Conservation (phyloP, 768 basidiomycete genomes). For the Boletus subcaerulescens region DNA sequence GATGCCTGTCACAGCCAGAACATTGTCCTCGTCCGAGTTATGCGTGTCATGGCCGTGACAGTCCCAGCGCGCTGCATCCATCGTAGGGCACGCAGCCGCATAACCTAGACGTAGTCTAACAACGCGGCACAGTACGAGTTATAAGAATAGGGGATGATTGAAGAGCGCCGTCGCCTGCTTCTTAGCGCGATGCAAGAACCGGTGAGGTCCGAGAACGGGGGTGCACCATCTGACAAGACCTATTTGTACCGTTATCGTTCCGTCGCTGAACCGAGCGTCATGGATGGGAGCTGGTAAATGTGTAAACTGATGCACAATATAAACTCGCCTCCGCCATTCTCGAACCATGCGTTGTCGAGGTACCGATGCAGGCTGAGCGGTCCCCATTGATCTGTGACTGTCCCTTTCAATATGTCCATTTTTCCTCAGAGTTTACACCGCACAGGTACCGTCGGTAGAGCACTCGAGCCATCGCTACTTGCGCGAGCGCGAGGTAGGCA, state of each 20-base stretch:
- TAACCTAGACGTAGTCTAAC: constrained; percentile 3
- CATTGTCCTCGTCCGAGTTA: neutral
- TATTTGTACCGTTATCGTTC: too few relatives aligned
- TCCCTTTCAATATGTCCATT: constrained; percentile 50
- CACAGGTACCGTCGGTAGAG: constrained; percentile 45
- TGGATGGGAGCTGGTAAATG: constrained; percentile 43
- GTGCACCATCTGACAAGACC: constrained; percentile 25
- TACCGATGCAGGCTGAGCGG: constrained; percentile 51
- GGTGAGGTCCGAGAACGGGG: constrained; percentile 38
- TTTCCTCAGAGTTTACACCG: constrained; percentile 46
- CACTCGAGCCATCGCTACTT: constrained; percentile 51
- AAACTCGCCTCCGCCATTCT: constrained; percentile 36
- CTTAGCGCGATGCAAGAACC: constrained; percentile 45
- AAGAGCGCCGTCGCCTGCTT: constrained; percentile 33
- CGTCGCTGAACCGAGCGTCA: constrained; percentile 36
- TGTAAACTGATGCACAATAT: constrained; percentile 44
- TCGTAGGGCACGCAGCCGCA: constrained; percentile 15
- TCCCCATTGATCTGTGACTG: constrained; percentile 47
- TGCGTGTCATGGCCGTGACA: too few relatives aligned
- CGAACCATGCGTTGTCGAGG: constrained; percentile 46
- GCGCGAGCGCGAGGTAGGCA: constrained; percentile 47
- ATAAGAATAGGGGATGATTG: constrained; percentile 46
- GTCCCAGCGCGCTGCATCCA: constrained; percentile 18
- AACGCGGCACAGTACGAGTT: constrained; percentile 29
- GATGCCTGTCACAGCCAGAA: constrained; percentile 1